Conservation (phyloP, 441 rosid genomes). For the Syzygium malaccense region DNA sequence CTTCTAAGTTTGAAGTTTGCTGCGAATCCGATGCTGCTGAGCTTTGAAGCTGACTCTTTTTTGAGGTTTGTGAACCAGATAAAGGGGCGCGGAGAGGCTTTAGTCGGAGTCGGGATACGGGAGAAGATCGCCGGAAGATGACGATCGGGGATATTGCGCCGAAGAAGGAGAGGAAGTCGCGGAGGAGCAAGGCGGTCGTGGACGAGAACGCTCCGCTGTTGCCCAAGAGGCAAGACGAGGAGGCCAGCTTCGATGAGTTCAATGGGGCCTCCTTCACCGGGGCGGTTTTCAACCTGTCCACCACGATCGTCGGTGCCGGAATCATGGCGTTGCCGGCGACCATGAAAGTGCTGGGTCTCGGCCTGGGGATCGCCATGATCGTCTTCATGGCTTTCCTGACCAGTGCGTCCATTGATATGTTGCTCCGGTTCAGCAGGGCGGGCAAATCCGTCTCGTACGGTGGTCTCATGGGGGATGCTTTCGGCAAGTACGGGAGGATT, state of each 20-base stretch:
- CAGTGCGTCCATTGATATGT: conserved; percentile 73
- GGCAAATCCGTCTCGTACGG: conserved; percentile 70
- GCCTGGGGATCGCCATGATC: conserved; percentile 71
- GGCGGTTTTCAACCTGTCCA: conserved; percentile 89
- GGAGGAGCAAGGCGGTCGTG: conserved; percentile 25
- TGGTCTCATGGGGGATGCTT: conserved; percentile 90
- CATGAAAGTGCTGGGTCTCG: conserved; percentile 84
- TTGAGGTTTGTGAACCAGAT: background rate
- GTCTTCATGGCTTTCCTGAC: conserved; percentile 91
- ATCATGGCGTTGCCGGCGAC: conserved; percentile 99
- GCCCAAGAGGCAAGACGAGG: conserved; percentile 44
- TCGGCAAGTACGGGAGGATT: conserved; percentile 72
- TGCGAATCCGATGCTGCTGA: background rate
- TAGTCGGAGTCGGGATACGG: background rate
- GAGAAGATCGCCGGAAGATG: conserved; percentile 29
- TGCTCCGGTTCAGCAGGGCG: conserved; percentile 84
- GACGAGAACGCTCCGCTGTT: conserved; percentile 68
- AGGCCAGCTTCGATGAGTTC: conserved; percentile 64
- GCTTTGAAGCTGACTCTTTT: background rate
- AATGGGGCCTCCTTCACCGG: conserved; percentile 95
- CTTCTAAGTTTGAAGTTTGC: background rate
- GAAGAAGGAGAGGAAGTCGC: conserved; percentile 42
- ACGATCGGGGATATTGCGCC: conserved; percentile 50
- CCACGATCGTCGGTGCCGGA: conserved; percentile 93
- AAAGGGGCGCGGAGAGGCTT: background rate